These are phyloP conservation scores for Parasitella parasitica DNA, from an alignment of 371 early-diverging fungal species.

Conservation along the genomic window DNA sequence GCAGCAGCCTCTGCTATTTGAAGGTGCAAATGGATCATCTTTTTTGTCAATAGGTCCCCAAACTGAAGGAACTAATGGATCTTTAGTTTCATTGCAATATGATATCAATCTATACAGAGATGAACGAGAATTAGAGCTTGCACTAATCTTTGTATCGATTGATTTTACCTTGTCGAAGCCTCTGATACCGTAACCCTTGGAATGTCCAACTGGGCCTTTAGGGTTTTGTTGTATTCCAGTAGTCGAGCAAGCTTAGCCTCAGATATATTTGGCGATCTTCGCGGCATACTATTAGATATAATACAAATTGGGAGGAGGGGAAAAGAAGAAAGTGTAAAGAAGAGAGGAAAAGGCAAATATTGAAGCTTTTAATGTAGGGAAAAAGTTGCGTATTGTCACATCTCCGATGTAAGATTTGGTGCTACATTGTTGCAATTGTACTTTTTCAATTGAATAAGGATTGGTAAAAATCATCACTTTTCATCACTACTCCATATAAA, in stretches of 20 bases:
- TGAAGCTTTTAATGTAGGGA: background rate
- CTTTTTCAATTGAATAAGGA: background rate
- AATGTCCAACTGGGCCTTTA: slow-evolving; percentile 78
- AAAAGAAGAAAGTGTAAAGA: background rate
- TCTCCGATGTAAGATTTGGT: background rate
- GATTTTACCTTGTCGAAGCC: slow-evolving; percentile 44
- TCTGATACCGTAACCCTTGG: slow-evolving; percentile 80
- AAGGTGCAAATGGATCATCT: slow-evolving; percentile 77
- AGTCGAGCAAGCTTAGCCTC: slow-evolving; percentile 76
- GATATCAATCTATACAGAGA: slow-evolving; percentile 42
- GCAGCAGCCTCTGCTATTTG: slow-evolving; percentile 23
- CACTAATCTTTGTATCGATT: slow-evolving; percentile 5
- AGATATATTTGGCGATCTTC: slow-evolving; percentile 39
- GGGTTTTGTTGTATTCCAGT: slow-evolving; percentile 71
- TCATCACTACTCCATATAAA: background rate
- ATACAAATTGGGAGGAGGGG: background rate
- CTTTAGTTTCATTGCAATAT: slow-evolving; percentile 55
- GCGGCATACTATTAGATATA: slow-evolving; percentile 5
- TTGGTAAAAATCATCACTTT: background rate
- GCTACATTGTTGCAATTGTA: background rate
- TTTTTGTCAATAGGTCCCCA: slow-evolving; percentile 75
- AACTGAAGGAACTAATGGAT: slow-evolving; percentile 73
- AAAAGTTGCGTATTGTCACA: background rate
- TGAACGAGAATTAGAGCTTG: slow-evolving; percentile 8
- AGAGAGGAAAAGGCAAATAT: background rate